Base-by-base conservation (phyloP, 768 basidiomycete genomes). In the Kwoniella shandongensis region DNA sequence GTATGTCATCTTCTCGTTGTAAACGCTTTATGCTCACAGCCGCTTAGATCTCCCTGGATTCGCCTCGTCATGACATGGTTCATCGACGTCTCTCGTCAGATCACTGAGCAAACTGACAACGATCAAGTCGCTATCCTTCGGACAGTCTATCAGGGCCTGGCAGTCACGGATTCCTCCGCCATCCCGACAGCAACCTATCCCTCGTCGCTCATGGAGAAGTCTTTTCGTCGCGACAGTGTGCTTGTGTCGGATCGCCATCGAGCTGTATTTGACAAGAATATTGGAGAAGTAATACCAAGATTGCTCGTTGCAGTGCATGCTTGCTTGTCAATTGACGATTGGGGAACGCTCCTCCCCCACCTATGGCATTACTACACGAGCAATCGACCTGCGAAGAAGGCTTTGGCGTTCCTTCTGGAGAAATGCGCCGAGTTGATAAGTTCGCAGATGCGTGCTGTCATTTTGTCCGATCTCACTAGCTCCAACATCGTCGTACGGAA, bases 381-480 rank as follows among this genome's bases (percentile, higher is more conserved):
- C 39, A 26, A 51, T 17, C 29, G 50, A 42, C 32, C 39, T 1
- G 20, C 38, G 4, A 22, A 29, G 36, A 30, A 44, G 17, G 40
- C 46, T 8, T 18, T 53, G 18, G 42, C 55, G 2, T 72, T 72
- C 32, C 26, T 72, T n/a, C 40, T 72, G 1, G 53, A 57, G 36
- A 72, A 72, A 48, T 69, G 70, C 48, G 62, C 52, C 20, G 70
- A 72, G 46, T 36, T 42, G 25, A 50, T 62, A 12, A 58, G 62
- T 2, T 18, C 11, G 8, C 60, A 53, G 23, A 30, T 65, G 1
- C 44, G 57, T 10, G 53, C 49, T 12, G 17, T 70, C 25, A 55
- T 67, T 17, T 15, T 51, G 5, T 47, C 48, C 2, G 60, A 64
- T 44, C 36, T 62, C 5, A 42, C 40, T 6, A 62, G 55, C 55